These are phyloP conservation scores for Daldinia decipiens DNA, from an alignment of 495 filamentous ascomycete genomes.

Conservation along the genomic window DNA sequence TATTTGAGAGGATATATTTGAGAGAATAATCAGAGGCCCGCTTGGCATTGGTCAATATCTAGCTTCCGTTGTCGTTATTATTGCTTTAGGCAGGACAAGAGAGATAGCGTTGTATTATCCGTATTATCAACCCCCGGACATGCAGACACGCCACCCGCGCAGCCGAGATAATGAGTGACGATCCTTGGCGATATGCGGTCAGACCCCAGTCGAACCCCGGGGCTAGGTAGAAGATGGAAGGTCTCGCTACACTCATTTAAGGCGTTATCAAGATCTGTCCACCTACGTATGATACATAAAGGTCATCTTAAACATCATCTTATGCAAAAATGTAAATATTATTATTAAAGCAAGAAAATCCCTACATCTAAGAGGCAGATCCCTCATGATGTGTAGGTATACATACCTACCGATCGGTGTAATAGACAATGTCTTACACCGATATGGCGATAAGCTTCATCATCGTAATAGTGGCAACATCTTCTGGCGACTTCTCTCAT, in stretches of 20 bases:
- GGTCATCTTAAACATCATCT: too few relatives aligned
- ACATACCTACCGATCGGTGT: background rate
- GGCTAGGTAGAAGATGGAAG: slow-evolving; percentile 40
- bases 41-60: slow-evolving; percentile 41
- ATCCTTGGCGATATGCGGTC: slow-evolving; percentile 35
- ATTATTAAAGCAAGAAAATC: background rate
- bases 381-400: background rate
- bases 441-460: background rate
- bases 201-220: slow-evolving; percentile 3
- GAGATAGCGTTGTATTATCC: slow-evolving; percentile 23
- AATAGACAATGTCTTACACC: background rate
- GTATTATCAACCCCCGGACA: slow-evolving; percentile 4
- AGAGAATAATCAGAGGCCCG: slow-evolving; percentile 16
- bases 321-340: background rate
- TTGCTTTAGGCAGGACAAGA: slow-evolving; percentile 44
- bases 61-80: slow-evolving; percentile 24
- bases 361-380: background rate
- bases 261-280: background rate
- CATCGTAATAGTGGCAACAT: background rate
- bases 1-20: slow-evolving; percentile 33
- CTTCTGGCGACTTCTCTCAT: background rate
- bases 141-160: slow-evolving; percentile 14
- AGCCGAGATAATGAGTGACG: slow-evolving; percentile 25
- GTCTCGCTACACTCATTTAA: slow-evolving; percentile 3
- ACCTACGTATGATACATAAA: too few relatives aligned